Conservation (phyloP, 108 stramenopile species). For the Poteriospumella lacustris region DNA sequence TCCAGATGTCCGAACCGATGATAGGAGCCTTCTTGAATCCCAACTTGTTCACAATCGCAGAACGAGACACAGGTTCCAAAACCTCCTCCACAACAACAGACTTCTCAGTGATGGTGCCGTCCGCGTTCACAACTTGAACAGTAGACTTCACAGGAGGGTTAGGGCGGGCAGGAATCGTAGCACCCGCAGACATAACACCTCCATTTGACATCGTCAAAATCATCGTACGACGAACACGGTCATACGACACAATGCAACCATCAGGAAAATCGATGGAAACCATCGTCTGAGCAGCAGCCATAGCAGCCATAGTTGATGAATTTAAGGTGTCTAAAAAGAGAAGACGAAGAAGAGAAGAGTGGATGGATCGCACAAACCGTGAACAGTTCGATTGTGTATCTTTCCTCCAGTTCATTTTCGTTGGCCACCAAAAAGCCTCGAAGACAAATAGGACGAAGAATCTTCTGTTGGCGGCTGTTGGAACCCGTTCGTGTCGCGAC, state of each 20-base stretch:
- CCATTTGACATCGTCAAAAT: not conserved
- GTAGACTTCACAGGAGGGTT: not conserved
- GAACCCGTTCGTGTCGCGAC: too few relatives aligned
- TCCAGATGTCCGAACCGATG: not conserved
- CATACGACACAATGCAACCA: not conserved
- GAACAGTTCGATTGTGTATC: too few relatives aligned
- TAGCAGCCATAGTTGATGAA: not conserved
- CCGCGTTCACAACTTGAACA: too few relatives aligned
- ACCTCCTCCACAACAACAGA: not conserved
- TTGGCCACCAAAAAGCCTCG: too few relatives aligned
- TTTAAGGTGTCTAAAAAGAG: not conserved
- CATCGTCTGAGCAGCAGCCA: not conserved
- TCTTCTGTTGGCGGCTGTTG: too few relatives aligned
- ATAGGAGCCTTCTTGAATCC: not conserved
- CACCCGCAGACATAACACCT: not conserved
- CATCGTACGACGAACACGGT: not conserved
- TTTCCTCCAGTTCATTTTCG: too few relatives aligned
- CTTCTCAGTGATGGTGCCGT: too few relatives aligned
- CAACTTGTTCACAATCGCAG: not conserved
- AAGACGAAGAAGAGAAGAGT: too few relatives aligned
- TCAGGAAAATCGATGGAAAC: not conserved
- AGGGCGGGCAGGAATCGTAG: not conserved
- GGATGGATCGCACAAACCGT: too few relatives aligned
- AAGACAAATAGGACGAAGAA: too few relatives aligned
- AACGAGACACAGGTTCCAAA: not conserved